A percentile compares a stretch with the other conserved stretches of the same genome.
Conservation (phyloP, 1,284 basidiomycete genomes). For the Ceratobasidium sp. region DNA sequence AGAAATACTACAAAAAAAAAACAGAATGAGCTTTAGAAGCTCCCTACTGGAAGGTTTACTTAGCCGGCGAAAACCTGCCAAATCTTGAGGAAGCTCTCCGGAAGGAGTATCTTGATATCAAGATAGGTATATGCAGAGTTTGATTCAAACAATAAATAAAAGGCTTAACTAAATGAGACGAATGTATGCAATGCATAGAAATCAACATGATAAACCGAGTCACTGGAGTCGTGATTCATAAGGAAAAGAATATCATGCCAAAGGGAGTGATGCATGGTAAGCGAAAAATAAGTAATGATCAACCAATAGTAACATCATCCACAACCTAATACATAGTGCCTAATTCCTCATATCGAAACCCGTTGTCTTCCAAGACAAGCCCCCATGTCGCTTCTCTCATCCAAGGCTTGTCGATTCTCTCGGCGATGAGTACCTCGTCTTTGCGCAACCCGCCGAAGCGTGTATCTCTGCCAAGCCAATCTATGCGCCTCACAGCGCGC, state of each 20-base stretch:
- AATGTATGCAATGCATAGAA: too few relatives aligned
- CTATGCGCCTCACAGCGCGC: constrained; percentile 18
- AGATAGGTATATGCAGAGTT: constrained; percentile 62
- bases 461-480: constrained; percentile 16
- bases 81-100: constrained; percentile 78
- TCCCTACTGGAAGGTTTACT: constrained; percentile 67
- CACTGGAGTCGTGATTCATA: too few relatives aligned
- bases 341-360: constrained; percentile 8
- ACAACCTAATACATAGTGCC: constrained; percentile 11
- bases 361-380: constrained; percentile 10
- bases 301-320: too few relatives aligned
- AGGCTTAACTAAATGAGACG: too few relatives aligned
- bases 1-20: too few relatives aligned
- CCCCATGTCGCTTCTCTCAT: constrained; percentile 23
- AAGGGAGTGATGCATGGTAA: too few relatives aligned
- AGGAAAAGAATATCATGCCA: too few relatives aligned
- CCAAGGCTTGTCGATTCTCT: constrained; percentile 10
- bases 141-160: too few relatives aligned
- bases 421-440: constrained; percentile 12
- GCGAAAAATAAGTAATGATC: too few relatives aligned
- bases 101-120: constrained; percentile 79
- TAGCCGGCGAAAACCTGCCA: constrained; percentile 77
- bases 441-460: constrained; percentile 14
- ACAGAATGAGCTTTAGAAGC: too few relatives aligned
- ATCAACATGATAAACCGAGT: too few relatives aligned